Percentiles rank a stretch among this genome's conserved stretches.
Evolutionary conservation across 1,284 basidiomycete species (phyloP).

Genomic region (Ceratobasidium sp.): DNA sequence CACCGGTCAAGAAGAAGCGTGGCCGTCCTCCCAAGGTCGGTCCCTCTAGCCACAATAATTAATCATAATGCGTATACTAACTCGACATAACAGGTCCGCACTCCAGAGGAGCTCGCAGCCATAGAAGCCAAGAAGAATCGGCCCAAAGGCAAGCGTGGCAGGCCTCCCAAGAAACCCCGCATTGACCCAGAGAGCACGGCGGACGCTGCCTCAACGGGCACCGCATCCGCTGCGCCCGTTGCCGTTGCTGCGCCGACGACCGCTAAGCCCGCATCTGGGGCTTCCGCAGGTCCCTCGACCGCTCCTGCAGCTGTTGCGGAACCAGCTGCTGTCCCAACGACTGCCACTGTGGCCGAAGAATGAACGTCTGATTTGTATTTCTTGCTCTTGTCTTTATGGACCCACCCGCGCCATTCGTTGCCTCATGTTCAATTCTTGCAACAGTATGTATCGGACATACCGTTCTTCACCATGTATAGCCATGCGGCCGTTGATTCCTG

Average conservation of each 20-base stretch:
- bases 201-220: background rate
- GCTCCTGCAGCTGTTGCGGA: background rate
- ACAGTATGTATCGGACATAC: constrained; percentile 39
- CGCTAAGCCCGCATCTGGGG: too few species aligned
- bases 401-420: constrained; percentile 25
- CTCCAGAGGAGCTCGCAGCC: constrained; percentile 44
- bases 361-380: constrained; percentile 35
- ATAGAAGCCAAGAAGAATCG: constrained; percentile 41
- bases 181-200: constrained; percentile 26
- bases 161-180: constrained; percentile 38
- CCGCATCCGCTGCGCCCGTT: constrained; percentile 7
- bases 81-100: constrained; percentile 43
- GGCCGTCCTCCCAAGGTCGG: constrained; percentile 46
- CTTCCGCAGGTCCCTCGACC: background rate
- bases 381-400: constrained; percentile 4
- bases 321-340: background rate
- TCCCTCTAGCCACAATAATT: background rate
- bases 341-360: constrained; percentile 15
- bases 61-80: background rate
- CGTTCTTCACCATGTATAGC: constrained; percentile 25
- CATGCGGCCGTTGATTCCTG: constrained; percentile 7
- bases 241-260: background rate
- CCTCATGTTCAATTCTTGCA: constrained; percentile 28
- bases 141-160: constrained; percentile 40
- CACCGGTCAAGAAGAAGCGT: constrained; percentile 49